These are phyloP conservation scores for Aphanomyces cochlioides DNA, from an alignment of 352 stramenopile species.

Conservation along the genomic window DNA sequence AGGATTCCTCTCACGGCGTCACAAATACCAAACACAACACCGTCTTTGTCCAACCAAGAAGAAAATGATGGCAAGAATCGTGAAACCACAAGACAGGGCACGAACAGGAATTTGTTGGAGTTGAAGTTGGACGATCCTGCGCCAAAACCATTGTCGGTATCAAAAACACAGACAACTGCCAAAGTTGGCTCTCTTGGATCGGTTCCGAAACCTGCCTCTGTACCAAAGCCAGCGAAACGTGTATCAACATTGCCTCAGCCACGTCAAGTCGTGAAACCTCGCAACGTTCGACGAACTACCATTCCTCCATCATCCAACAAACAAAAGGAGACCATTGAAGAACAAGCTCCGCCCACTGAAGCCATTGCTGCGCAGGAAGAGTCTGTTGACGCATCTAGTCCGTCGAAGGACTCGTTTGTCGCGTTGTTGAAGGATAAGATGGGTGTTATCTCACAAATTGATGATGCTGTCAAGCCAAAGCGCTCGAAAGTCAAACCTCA, in stretches of 20 bases:
- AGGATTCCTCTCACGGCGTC: not conserved
- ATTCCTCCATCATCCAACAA: constrained; percentile 9
- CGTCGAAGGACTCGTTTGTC: constrained; percentile 6
- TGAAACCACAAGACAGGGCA: not conserved
- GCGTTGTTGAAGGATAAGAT: constrained; percentile 9
- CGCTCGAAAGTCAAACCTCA: constrained; percentile 9
- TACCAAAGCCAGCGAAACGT: not conserved
- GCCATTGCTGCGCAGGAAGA: not conserved
- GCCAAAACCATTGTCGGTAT: not conserved
- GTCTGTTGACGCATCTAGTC: too few species aligned
- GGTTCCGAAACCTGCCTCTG: not conserved
- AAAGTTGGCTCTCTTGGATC: not conserved
- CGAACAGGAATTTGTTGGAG: not conserved
- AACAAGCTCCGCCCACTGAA: not conserved
- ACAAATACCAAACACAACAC: not conserved
- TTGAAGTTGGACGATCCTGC: constrained; percentile 3
- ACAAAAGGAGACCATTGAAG: not conserved
- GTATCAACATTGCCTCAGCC: constrained; percentile 1
- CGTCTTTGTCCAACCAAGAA: constrained; percentile 9
- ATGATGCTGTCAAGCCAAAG: constrained; percentile 17
- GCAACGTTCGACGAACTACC: not conserved
- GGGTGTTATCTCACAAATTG: constrained; percentile 7
- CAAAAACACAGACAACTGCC: not conserved
- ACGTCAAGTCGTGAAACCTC: constrained; percentile 11
- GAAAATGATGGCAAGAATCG: constrained; percentile 11